Evolutionary conservation across 352 stramenopile genomes (phyloP).

Genomic region (Globisporangium recalcitrans): DNA sequence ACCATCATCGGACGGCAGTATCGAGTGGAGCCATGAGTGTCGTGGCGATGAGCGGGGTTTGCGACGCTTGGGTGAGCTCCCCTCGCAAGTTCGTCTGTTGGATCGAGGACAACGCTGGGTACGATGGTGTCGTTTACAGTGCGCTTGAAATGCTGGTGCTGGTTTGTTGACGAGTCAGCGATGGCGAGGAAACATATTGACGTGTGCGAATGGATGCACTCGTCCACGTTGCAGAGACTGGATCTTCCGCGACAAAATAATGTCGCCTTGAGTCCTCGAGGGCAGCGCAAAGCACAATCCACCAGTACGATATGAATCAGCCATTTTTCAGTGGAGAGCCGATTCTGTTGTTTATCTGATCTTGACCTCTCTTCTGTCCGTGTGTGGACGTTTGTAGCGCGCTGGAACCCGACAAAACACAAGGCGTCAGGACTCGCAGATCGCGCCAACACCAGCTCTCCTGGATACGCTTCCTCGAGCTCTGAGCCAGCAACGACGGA

Average conservation of each 20-base stretch:
- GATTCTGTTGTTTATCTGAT: not conserved
- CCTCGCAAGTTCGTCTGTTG: not conserved
- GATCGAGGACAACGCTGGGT: not conserved
- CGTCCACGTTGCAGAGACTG: not conserved
- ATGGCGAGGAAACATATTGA: not conserved
- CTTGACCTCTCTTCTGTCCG: not conserved
- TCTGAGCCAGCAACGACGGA: slow-evolving; percentile 8
- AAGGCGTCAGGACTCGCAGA: not conserved
- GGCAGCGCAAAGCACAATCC: not conserved
- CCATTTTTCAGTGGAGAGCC: too few relatives aligned
- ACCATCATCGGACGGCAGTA: not conserved
- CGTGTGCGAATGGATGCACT: not conserved
- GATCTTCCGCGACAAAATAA: not conserved
- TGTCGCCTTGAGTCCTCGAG: not conserved
- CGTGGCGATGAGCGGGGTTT: not conserved
- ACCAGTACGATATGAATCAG: not conserved
- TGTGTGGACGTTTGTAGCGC: not conserved
- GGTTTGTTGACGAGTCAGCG: not conserved
- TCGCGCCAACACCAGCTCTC: not conserved
- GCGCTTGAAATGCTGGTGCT: not conserved
- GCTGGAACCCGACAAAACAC: not conserved
- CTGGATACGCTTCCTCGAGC: not conserved
- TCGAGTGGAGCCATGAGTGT: not conserved
- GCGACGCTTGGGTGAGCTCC: not conserved
- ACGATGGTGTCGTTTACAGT: not conserved